Percentiles rank a stretch among this genome's conserved stretches.
These are phyloP conservation scores for Lindgomyces ingoldianus DNA, from an alignment of 495 filamentous ascomycete species.

Conservation along the genomic window DNA sequence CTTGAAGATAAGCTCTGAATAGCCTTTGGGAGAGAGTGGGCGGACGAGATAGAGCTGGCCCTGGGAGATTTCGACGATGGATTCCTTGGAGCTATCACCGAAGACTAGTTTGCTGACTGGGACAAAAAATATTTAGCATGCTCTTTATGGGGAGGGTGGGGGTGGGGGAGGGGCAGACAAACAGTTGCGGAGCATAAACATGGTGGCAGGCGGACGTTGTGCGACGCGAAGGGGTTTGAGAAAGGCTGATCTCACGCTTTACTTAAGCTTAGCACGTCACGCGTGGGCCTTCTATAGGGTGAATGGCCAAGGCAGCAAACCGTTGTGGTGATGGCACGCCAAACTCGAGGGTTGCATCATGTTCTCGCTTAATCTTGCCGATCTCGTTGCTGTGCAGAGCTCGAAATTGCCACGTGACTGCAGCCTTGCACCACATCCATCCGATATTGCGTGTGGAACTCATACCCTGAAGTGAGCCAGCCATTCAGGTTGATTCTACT, in stretches of 20 bases:
- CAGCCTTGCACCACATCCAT: not conserved
- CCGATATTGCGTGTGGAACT: too few species aligned
- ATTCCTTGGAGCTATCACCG: slow-evolving; percentile 87
- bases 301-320: slow-evolving; percentile 12
- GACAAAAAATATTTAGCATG: slow-evolving; percentile 3
- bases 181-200: slow-evolving; percentile 42
- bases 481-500: not conserved
- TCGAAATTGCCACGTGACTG: not conserved
- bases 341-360: slow-evolving; percentile 1
- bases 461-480: not conserved
- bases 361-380: slow-evolving; percentile 3
- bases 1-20: slow-evolving; percentile 98
- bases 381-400: not conserved
- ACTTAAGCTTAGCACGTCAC: slow-evolving; percentile 9
- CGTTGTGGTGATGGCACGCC: not conserved
- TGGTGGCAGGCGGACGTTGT: slow-evolving; percentile 4
- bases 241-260: not conserved
- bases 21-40: slow-evolving; percentile 91
- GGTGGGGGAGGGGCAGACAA: slow-evolving; percentile 28
- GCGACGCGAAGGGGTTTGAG: not conserved
- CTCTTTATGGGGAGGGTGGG: slow-evolving; percentile 4
- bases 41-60: slow-evolving; percentile 97
- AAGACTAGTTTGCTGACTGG: slow-evolving; percentile 93
- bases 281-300: not conserved
- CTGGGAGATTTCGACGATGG: slow-evolving; percentile 89